Conservation (phyloP, 768 basidiomycete genomes). For the Roridomyces roridus region DNA sequence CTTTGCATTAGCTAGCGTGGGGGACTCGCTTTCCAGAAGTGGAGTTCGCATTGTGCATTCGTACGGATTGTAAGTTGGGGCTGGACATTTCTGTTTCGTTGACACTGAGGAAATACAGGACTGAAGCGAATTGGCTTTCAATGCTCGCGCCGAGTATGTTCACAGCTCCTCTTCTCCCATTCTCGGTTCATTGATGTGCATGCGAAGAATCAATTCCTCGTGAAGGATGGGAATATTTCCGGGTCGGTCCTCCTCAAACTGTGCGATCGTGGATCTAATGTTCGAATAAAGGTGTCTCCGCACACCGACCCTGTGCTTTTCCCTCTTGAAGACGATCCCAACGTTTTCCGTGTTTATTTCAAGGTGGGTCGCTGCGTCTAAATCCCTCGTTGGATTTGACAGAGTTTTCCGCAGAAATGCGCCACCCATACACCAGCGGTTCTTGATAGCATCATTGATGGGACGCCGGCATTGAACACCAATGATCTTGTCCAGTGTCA, state of each 20-base stretch:
- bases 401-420: conserved; percentile 2
- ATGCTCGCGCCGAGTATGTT: background rate
- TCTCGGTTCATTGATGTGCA: background rate
- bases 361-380: conserved; percentile 8
- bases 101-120: no score
- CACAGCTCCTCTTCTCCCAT: background rate
- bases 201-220: background rate
- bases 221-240: no score
- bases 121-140: background rate
- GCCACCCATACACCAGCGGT: conserved; percentile 27
- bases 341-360: conserved; percentile 5
- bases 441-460: conserved; percentile 33
- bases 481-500: conserved; percentile 41
- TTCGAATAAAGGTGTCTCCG: background rate
- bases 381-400: background rate
- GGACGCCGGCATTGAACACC: conserved; percentile 34
- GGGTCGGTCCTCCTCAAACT: no score
- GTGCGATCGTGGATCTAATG: no score
- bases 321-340: background rate
- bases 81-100: no score
- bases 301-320: background rate
- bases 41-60: conserved; percentile 35
- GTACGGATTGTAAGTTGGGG: background rate
- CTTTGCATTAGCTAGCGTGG: conserved; percentile 34
- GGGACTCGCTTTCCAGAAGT: conserved; percentile 32